Conservation (phyloP, 331 rosid genomes). For the Malus hybrid region DNA sequence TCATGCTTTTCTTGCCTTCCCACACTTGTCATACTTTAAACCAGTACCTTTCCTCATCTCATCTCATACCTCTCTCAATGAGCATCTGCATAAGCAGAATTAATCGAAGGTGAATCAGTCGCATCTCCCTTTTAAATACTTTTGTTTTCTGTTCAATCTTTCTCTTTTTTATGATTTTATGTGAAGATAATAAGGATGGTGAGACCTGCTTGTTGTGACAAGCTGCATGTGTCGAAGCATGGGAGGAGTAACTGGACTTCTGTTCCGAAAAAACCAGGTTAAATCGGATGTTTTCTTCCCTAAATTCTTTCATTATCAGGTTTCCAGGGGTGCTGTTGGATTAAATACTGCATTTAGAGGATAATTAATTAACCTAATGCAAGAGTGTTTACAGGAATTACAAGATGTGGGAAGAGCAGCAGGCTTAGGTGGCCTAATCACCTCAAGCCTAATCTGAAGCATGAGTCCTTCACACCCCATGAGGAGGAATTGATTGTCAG, state of each 20-base stretch:
- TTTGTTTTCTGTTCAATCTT: background rate
- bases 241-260: conserved; percentile 56
- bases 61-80: conserved; percentile 27
- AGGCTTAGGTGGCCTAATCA: conserved; percentile 57
- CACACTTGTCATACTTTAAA: conserved; percentile 49
- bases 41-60: conserved; percentile 20
- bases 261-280: conserved; percentile 63
- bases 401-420: conserved; percentile 79
- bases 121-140: background rate
- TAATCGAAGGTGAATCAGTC: conserved; percentile 13
- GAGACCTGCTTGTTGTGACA: conserved; percentile 51
- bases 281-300: background rate
- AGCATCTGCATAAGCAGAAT: conserved; percentile 24
- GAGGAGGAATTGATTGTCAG: conserved; percentile 81
- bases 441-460: conserved; percentile 51
- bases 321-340: background rate
- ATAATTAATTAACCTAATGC: background rate
- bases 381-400: conserved; percentile 41
- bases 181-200: conserved; percentile 36
- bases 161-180: conserved; percentile 1
- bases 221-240: conserved; percentile 42
- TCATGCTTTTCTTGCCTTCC: conserved; percentile 72
- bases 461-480: conserved; percentile 61
- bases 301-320: background rate
- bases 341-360: background rate